phyloP scores from a whole-genome alignment of 139 green algal species.

The Picochlorum costavermella region DNA sequence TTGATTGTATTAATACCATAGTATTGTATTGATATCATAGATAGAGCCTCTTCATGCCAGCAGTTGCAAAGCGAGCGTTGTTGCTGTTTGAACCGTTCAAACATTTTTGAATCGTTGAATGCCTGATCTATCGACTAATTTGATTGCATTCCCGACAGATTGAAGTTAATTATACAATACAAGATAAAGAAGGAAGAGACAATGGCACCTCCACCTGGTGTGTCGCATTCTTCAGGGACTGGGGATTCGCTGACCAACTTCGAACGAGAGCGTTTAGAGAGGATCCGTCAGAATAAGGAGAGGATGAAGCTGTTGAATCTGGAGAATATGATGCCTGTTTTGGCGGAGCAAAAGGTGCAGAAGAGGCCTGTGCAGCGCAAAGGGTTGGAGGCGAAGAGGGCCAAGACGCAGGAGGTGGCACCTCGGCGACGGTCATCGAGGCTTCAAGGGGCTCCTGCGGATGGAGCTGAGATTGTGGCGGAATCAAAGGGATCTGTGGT shows the following conservation, averaged over 20 bases:
- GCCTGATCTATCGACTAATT: no score
- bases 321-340: constrained; percentile 16
- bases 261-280: constrained; percentile 28
- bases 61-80: no score
- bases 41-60: no score
- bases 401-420: constrained; percentile 13
- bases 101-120: no score
- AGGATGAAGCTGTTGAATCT: constrained; percentile 33
- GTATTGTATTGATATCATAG: no score
- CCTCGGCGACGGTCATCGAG: constrained; percentile 30
- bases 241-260: constrained; percentile 21
- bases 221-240: neutral
- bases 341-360: neutral
- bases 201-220: no score
- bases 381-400: constrained; percentile 5
- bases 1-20: no score
- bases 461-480: constrained; percentile 19
- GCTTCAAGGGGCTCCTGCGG: constrained; percentile 25
- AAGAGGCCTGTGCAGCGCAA: neutral
- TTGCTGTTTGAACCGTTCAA: no score
- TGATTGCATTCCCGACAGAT: no score
- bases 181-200: no score
- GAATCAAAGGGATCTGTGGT: constrained; percentile 1
- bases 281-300: constrained; percentile 36
- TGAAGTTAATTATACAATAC: no score